Evolutionary conservation across 345 rosid genomes (phyloP), one percentile per base, ranked within the genome.

Genomic region (Gossypium mustelinum): DNA sequence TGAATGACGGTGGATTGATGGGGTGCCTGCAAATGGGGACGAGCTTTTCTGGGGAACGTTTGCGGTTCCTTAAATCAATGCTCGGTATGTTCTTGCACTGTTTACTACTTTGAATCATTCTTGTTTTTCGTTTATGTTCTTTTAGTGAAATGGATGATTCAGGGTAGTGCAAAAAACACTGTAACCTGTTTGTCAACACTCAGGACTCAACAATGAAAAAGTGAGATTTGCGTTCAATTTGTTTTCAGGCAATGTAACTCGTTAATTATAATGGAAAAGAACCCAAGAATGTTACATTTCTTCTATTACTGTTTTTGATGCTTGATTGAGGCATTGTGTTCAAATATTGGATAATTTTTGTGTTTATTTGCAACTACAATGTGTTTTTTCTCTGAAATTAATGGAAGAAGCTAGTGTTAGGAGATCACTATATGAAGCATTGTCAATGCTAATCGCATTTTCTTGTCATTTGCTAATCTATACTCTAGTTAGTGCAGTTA

Each of bases 1-100:
- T 27, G 82, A 78, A 22, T 86, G 98, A 92, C 84, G 92, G 77
- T 94, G 97, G 97, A 84, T 92, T 81, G 94, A 92, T 27, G 86
- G 85, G 24, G 86, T 87, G 16, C 89, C 92, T 0, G 89, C 84
- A 34, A 81, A 78, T 16, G 87, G 82, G 0, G 97, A 94, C 56
- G 91, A 90, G 3, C 77, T 88, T 56, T 89, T 81, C 73, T 87
- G 97, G 9, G 98, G 98, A 39, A 84, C 85, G 54, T 87, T 84
- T 0, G 74, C 79, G 16, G 77, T 85, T 82, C 85, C 86, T 70
- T 90, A 87, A 90, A 9, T 4, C 17, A 59, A 60, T 45, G 71
- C 34, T 72, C 41, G 17, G 68, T 80, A 55, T 68, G 61, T 2
- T n/a, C 7, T 68, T 68, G 8, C 41, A 47, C 13, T 71, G 50